Base-by-base conservation (phyloP, 495 filamentous ascomycete genomes). In the Astrocystis sublimbata region DNA sequence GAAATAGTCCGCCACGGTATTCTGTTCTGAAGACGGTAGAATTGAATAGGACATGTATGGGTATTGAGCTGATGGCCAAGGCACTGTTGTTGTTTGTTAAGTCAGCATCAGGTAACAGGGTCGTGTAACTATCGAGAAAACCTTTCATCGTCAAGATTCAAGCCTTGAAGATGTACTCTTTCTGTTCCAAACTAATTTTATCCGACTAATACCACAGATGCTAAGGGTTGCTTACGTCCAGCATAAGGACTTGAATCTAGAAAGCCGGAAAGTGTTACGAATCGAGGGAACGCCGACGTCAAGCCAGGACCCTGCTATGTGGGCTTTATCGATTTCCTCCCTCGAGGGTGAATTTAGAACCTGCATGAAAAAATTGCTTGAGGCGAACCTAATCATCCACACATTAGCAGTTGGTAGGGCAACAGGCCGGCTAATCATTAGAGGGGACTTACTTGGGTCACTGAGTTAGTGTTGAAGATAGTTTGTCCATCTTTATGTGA, bases 251-350 rank as follows among this genome's bases (percentile, higher is more conserved):
- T 71, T 67, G 21, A 66, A 67, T 42, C 45, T 64, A 7, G 67
- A 63, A 12, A 73, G 65, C 19, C n/a, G 43, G 5, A 62, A 50
- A 1, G 76, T 59, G 59, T 79, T 79, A n/a, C 69, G 66, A 15
- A 79, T 54, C 26, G 75, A 79, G 12, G 71, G 68, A 40, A 80
- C 68, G 3, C 76, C 76, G 36, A 81, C 73, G 52, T 75, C 74
- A 26, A 81, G 54, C 77, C 75, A 80, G 10, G 62, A 65, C 0
- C 61, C 49, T 30, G 58, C 50, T 3, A 58, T 46, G 67, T 81
- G 78, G 1, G 76, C 76, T 30, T 15, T 46, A 38, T 80, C 69
- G 23, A 81, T 50, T 40, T 80, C 77, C 31, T 71, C 52, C 7
- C 78, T 68, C 2, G 75, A 76, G 4, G 78, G 78, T 5, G 75